Evolutionary conservation across 305 asterid genomes (phyloP).

Genomic region (Fraxinus greggii): DNA sequence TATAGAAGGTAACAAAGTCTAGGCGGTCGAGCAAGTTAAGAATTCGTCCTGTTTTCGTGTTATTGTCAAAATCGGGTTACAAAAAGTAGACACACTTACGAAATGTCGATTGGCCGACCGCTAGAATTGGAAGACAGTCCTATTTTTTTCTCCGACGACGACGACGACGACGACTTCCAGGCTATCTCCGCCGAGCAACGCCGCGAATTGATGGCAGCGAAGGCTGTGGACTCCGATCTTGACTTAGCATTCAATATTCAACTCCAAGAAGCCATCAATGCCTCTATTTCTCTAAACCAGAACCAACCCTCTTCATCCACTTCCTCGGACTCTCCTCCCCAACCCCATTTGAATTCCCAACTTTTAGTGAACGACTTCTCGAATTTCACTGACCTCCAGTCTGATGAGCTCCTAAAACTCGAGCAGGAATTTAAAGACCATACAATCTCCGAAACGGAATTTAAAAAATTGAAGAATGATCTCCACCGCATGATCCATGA

Average conservation of each 20-base stretch:
- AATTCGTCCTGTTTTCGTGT: background rate
- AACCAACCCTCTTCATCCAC: slow-evolving; percentile 37
- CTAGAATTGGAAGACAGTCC: background rate
- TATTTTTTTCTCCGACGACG: background rate
- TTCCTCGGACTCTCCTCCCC: slow-evolving; percentile 20
- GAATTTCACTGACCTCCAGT: slow-evolving; percentile 26
- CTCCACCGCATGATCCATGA: slow-evolving; percentile 66
- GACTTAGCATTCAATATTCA: slow-evolving; percentile 70
- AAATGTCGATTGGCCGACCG: background rate
- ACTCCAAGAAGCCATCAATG: slow-evolving; percentile 66
- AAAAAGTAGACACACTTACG: background rate
- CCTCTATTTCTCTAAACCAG: slow-evolving; percentile 46
- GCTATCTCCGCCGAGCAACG: slow-evolving; percentile 52
- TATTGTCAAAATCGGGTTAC: background rate
- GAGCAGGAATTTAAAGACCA: slow-evolving; percentile 52
- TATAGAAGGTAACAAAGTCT: background rate
- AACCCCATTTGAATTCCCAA: background rate
- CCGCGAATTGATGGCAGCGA: slow-evolving; percentile 51
- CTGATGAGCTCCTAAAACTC: slow-evolving; percentile 42
- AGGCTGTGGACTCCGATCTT: slow-evolving; percentile 50
- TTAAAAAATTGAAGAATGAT: slow-evolving; percentile 41
- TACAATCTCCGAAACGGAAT: slow-evolving; percentile 44
- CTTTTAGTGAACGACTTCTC: slow-evolving; percentile 14
- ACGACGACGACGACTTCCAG: slow-evolving; percentile 35
- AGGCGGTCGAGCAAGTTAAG: background rate